Conservation (phyloP, 1,284 basidiomycete species). For the Porodaedalea pini region DNA sequence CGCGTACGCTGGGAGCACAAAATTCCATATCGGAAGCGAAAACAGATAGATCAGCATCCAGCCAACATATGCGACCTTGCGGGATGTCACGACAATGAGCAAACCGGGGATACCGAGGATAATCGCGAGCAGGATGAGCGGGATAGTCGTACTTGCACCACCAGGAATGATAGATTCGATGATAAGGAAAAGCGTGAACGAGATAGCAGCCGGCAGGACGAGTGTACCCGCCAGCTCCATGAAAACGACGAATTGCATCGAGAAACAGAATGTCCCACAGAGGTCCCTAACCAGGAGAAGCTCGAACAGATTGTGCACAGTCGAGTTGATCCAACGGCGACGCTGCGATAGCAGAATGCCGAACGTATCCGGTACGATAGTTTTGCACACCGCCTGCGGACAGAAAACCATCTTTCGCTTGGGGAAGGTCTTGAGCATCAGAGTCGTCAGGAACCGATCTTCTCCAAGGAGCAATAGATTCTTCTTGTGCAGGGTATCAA, state of each 20-base stretch:
- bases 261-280: conserved; percentile 95
- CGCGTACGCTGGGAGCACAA: conserved; percentile 88
- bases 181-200: conserved; percentile 92
- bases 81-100: conserved; percentile 90
- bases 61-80: conserved; percentile 90
- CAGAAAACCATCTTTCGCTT: conserved; percentile 99
- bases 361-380: conserved; percentile 96
- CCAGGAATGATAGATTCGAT: conserved; percentile 81
- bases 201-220: conserved; percentile 95
- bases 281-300: conserved; percentile 92
- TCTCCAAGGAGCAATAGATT: conserved; percentile 96
- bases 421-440: conserved; percentile 97
- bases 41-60: conserved; percentile 97
- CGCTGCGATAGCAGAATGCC: conserved; percentile 91
- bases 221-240: conserved; percentile 98
- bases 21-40: conserved; percentile 95
- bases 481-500: conserved; percentile 99
- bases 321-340: conserved; percentile 99
- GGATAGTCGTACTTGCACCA: conserved; percentile 80
- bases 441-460: conserved; percentile 96
- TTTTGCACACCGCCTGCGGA: conserved; percentile 97
- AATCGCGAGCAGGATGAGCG: conserved; percentile 90
- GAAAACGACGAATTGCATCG: conserved; percentile 96
- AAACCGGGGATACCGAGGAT: conserved; percentile 95
- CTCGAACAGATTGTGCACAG: conserved; percentile 95